phyloP scores from a whole-genome alignment of 1,139 yeast species.

The Hanseniaspora sp. region DNA sequence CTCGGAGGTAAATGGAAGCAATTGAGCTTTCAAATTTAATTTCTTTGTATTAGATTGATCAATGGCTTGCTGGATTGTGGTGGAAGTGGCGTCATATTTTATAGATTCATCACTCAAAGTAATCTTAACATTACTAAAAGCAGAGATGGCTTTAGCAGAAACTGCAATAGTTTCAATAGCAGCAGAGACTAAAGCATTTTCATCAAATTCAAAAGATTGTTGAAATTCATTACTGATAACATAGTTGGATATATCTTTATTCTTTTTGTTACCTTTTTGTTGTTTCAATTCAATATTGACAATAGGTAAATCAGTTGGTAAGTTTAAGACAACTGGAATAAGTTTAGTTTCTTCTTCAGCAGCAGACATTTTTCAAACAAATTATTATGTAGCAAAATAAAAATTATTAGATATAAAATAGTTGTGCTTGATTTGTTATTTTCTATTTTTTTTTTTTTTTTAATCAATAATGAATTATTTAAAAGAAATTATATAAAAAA shows the following conservation, averaged over 20 bases:
- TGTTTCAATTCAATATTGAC: neutral
- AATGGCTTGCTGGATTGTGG: conserved; percentile 8
- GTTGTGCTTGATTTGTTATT: too few relatives aligned
- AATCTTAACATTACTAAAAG: conserved; percentile 21
- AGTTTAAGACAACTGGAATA: conserved; percentile 13
- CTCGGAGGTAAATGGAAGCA: conserved; percentile 26
- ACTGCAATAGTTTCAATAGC: conserved; percentile 17
- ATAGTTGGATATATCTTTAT: neutral
- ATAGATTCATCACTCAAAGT: conserved; percentile 21
- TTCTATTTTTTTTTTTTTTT: too few relatives aligned
- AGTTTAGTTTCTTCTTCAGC: neutral
- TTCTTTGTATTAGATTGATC: conserved; percentile 1
- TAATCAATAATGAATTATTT: too few relatives aligned
- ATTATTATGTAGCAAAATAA: neutral
- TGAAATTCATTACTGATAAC: conserved; percentile 3
- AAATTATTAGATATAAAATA: too few relatives aligned
- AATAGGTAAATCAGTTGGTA: conserved; percentile 13
- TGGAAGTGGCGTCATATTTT: conserved; percentile 18
- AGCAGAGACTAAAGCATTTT: neutral
- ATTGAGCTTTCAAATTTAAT: conserved; percentile 7
- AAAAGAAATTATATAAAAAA: too few relatives aligned
- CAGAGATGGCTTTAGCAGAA: conserved; percentile 17
- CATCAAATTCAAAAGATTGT: conserved; percentile 2
- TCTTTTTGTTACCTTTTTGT: conserved; percentile 8
- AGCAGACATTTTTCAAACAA: conserved; percentile 11